Base-by-base conservation (phyloP, 1,139 yeast species). In the Candida glucosophila region DNA sequence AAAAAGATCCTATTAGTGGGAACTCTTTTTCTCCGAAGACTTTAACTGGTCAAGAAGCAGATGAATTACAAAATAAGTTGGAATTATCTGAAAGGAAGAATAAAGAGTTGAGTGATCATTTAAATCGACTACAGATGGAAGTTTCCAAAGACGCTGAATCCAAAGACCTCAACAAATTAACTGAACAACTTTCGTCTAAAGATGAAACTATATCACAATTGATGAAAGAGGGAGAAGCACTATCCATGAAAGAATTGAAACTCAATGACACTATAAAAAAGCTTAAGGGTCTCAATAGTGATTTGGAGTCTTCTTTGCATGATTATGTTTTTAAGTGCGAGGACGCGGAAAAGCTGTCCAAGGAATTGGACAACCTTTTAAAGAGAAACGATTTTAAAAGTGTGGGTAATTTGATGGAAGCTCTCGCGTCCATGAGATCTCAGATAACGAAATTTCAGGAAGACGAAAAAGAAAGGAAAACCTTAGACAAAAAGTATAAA, bases 181-280 rank as follows among this genome's bases (percentile, higher is more conserved):
- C 14, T 9, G 20, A 40, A 25, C 61, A 52, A 29, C 34, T 59
- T 5, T 54, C 62, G 4, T 71, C 66, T 22, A 70, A 70, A 36
- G 86, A 80, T 24, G 62, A 59, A 19, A 64, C 80, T 33, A 77
- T 72, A 14, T 55, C 65, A 19, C 66, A 61, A 34, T 58, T 88
- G 19, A 50, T 80, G 43, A 73, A 70, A 31, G 97, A 88, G 50
- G 96, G 96, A 4, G 79, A 81, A 35, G 72, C 69, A 15, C 55
- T 88, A 20, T 78, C 95, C 0, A 68, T 69, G 32, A 79, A 74
- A 34, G 96, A 90, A 43, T 60, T 85, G 19, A 73, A 72, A 38
- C 64, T 77, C 29, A 76, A 72, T 41, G 83, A 75, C 20, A 61
- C 77, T 1, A 73, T 88, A 27, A 81, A 81, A 38, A 66, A 66